These are phyloP conservation scores for Schizochytrium sp. DNA, from an alignment of 108 stramenopile genomes.

Conservation along the genomic window DNA sequence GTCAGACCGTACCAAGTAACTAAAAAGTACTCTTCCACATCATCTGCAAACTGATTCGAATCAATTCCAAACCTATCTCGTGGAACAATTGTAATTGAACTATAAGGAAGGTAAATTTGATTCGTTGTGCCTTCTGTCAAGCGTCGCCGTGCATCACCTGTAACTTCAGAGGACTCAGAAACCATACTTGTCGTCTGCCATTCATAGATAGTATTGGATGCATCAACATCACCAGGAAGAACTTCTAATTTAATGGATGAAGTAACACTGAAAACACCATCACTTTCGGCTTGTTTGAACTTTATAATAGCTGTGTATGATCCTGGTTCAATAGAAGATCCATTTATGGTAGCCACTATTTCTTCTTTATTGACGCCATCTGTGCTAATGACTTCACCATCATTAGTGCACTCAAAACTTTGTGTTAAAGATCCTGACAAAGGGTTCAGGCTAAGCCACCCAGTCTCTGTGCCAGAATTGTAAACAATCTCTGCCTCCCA, in stretches of 20 bases:
- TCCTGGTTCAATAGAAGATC: neutral
- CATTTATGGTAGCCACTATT: neutral
- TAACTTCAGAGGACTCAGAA: neutral
- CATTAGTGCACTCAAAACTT: slow-evolving; percentile 23
- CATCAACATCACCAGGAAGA: slow-evolving; percentile 7
- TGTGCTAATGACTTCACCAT: slow-evolving; percentile 32
- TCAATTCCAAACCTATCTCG: slow-evolving; percentile 35
- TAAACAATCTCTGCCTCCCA: slow-evolving; percentile 44
- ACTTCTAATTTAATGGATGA: slow-evolving; percentile 50
- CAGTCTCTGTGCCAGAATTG: neutral
- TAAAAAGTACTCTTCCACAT: neutral
- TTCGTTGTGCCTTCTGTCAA: neutral
- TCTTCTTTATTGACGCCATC: slow-evolving; percentile 49
- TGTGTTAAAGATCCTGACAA: slow-evolving; percentile 8
- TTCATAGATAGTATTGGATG: neutral
- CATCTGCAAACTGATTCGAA: slow-evolving; percentile 20
- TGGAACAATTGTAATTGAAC: slow-evolving; percentile 19
- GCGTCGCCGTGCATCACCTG: no score
- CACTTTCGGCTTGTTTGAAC: neutral
- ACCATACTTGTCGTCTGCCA: neutral
- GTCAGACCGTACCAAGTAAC: slow-evolving; percentile 7
- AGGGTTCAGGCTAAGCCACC: slow-evolving; percentile 9
- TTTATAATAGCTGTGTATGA: neutral
- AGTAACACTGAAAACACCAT: slow-evolving; percentile 10
- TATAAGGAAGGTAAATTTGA: slow-evolving; percentile 18